Evolutionary conservation across 768 basidiomycete species (phyloP), one percentile per base, ranked within the genome.

Genomic region (Boletus barrowsii): DNA sequence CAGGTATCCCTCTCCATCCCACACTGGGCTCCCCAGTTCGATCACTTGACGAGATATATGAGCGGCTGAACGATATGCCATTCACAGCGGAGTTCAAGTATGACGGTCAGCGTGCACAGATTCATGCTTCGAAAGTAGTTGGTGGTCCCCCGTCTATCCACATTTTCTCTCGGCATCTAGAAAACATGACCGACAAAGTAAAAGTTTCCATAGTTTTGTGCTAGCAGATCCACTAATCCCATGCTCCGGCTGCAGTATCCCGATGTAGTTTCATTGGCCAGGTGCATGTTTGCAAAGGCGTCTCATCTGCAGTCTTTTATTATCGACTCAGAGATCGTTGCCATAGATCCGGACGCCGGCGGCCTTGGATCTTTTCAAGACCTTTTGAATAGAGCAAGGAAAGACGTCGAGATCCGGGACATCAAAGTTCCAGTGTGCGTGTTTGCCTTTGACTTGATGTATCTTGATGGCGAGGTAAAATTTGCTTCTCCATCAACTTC

Each of bases 41-140:
- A 26, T 93, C 92, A 24, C 74, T 97, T 40, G 78, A 84, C 39
- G 90, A 93, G 60, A 83, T 95, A n/a, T 93, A 90, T 63, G 79
- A 83, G 42, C 78, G 85, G 8, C 72, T 93, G 18, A 80, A 79
- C 20, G 75, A 78, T 32, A 72, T 83, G 32, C 79, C 85, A 10
- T 97, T 94, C 70, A 78, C 82, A 15, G 88, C 91, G 32, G 94
- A 97, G 73, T 90, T 89, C 67, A 97, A 96, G 70, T 90, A 94
- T 62, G 94, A 97, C 62, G 94, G 88, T 18, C 88, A 91, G 63
- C 80, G 88, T 46, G 90, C 87, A 18, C 90, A 91, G 69, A 84
- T 90, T n/a, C 88, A 90, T 65, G 86, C 77, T 13, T 54, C 57
- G 51, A 59, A 53, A 45, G 63, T 49, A 41, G 68, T 58, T 57